Evolutionary conservation across 257 asterid species (phyloP), one percentile per base, ranked within the genome.

Genomic region (Fraxinus quadrangulata): DNA sequence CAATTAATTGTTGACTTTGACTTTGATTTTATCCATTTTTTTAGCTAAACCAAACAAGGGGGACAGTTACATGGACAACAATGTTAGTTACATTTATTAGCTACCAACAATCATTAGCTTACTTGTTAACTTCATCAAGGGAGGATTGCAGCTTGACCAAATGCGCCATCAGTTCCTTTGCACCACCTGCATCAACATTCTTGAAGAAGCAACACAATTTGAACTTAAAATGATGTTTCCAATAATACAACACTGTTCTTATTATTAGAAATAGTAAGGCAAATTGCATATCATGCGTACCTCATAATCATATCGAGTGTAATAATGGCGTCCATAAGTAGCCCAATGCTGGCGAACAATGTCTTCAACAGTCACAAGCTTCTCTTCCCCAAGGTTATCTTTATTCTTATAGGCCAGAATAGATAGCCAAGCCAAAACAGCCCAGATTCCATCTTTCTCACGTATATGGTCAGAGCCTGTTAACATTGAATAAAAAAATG

Each of bases 401-500:
- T 92, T 95, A 84, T 95, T 95, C 87, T 85, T 95, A 77, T 89
- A 88, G 77, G 99, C 98, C 80, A 95, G 85, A 76, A 95, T 95
- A 74, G 96, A 89, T 67, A 95, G 81, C 99, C 99, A 95, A 71
- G 97, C 97, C 87, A 95, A 90, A 76, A 95, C 99, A 76, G 98
- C 98, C 99, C 98, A 95, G 78, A 95, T 92, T 81, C 99, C 99
- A 83, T 95, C 99, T 80, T 95, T 95, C 88, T 95, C 99, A 8
- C 98, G 97, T 34, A 95, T 93, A 84, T 93, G 99, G 84, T 95
- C 99, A 10, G 99, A 95, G 73, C 99, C 99, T 93, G 91, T 78
- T 61, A 68, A 68, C 74, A 77, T 63, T 51, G 67, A 61, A 77
- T 8, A 9, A 30, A 75, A 30, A 74, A 72, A 10, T 45, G 66